These are phyloP conservation scores for Globisporangium perplexum DNA, from an alignment of 352 stramenopile genomes.

Conservation along the genomic window DNA sequence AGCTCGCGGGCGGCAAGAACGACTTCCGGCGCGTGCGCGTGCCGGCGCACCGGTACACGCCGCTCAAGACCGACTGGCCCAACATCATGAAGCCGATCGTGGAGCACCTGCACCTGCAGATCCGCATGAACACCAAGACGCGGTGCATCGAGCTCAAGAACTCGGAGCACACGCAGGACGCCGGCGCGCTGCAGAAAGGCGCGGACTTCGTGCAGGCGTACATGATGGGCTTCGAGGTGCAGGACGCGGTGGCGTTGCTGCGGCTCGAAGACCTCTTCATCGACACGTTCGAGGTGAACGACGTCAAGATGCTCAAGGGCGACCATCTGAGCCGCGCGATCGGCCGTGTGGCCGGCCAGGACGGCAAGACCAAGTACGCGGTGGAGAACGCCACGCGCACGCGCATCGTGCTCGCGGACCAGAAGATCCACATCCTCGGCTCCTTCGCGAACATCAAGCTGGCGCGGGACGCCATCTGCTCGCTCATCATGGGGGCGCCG, in stretches of 20 bases:
- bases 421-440: constrained; percentile 98
- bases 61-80: constrained; percentile 98
- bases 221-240: constrained; percentile 99
- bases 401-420: constrained; percentile 97
- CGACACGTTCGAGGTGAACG: constrained; percentile 98
- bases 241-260: constrained; percentile 96
- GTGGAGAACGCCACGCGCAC: constrained; percentile 99
- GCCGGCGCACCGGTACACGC: constrained; percentile 96
- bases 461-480: constrained; percentile 89
- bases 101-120: constrained; percentile 97
- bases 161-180: constrained; percentile 92
- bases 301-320: constrained; percentile 97
- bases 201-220: constrained; percentile 98
- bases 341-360: constrained; percentile 96
- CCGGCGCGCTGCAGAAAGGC: constrained; percentile 94
- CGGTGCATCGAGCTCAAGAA: constrained; percentile 98
- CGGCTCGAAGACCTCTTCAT: constrained; percentile 98
- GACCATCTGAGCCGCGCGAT: constrained; percentile 99
- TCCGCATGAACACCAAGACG: constrained; percentile 99
- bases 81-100: constrained; percentile 98
- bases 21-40: constrained; percentile 96
- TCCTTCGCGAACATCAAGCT: constrained; percentile 98
- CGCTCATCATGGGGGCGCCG: constrained; percentile 94
- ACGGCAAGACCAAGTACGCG: constrained; percentile 98
- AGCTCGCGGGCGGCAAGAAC: constrained; percentile 80